Evolutionary conservation across 306 rosid species (phyloP), one percentile per base, ranked within the genome.

Genomic region (Coriaria nepalensis): DNA sequence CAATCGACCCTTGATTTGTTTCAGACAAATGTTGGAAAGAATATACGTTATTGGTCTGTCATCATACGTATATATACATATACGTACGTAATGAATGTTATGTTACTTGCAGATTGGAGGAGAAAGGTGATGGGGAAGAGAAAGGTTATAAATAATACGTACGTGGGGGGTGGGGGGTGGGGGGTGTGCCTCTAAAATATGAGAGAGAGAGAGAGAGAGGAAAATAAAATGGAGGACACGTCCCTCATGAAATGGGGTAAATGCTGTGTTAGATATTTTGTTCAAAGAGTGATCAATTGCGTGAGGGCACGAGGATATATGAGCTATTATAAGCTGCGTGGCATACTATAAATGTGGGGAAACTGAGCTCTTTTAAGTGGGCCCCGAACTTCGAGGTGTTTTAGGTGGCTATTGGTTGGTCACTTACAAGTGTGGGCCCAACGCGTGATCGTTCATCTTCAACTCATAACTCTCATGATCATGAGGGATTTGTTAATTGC

Each of bases 261-360:
- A 73, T 77, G 84, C 63, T n/a, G 2, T 6, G 33, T 14, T 40
- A 59, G 59, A 9, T 13, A 46, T 33, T 9, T 43, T 8, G 68
- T 48, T 47, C 45, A 55, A 33, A 68, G 44, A 6, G 58, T 58
- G 54, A 62, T 61, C 45, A 48, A 49, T 13, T 68, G 71, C 72
- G 79, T 73, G 77, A 77, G 56, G 8, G 46, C 83, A 77, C 83
- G 80, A 66, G 79, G 79, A 69, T n/a, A n/a, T n/a, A n/a, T n/a
- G n/a, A n/a, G n/a, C n/a, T n/a, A n/a, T n/a, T n/a, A 20, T 36
- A 36, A 44, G 52, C n/a, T 40, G 44, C 35, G 35, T 14, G 38
- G 52, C 10, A 13, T 14, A 39, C 13, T 50, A 35, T 35, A 12
- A 34, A 50, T 50, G 54, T 35, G 44, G 11, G 7, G n/a, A n/a